Evolutionary conservation across 164 flowering plant species (phyloP).

Genomic region (Nymphaea thermarum): DNA sequence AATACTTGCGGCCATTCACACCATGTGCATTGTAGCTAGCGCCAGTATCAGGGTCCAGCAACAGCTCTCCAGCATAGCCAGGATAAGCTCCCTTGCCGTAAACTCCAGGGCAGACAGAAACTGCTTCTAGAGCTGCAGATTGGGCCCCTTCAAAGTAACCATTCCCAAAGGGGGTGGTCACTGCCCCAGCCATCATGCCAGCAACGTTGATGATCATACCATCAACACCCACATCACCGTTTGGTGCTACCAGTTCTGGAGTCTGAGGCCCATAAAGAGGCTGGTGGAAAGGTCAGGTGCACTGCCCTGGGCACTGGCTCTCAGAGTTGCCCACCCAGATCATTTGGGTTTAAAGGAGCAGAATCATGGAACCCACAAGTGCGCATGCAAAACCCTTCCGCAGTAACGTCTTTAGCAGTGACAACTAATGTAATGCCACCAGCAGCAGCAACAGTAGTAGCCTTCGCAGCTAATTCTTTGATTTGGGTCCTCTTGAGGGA

Average conservation of each 20-base stretch:
- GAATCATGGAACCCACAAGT: constrained; percentile 32
- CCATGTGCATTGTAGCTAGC: constrained; percentile 24
- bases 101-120: constrained; percentile 11
- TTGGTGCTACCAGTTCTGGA: constrained; percentile 12
- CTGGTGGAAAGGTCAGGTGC: constrained; percentile 20
- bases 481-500: constrained; percentile 19
- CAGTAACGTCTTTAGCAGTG: constrained; percentile 26
- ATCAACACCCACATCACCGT: constrained; percentile 15
- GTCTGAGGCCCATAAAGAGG: constrained; percentile 15
- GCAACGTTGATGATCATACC: constrained; percentile 17
- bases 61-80: constrained; percentile 16
- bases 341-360: not conserved
- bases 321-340: constrained; percentile 16
- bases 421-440: constrained; percentile 19
- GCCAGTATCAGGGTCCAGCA: constrained; percentile 12
- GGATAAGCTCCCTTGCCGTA: constrained; percentile 22
- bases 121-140: constrained; percentile 11
- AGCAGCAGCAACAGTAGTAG: constrained; percentile 3
- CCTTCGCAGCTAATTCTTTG: constrained; percentile 13
- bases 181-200: constrained; percentile 12
- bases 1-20: constrained; percentile 14
- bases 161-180: constrained; percentile 11
- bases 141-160: constrained; percentile 10
- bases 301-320: constrained; percentile 17
- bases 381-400: constrained; percentile 38